Base-by-base conservation (phyloP, 2,329 filamentous ascomycete genomes). In the Ambrosiella cleistominuta region DNA sequence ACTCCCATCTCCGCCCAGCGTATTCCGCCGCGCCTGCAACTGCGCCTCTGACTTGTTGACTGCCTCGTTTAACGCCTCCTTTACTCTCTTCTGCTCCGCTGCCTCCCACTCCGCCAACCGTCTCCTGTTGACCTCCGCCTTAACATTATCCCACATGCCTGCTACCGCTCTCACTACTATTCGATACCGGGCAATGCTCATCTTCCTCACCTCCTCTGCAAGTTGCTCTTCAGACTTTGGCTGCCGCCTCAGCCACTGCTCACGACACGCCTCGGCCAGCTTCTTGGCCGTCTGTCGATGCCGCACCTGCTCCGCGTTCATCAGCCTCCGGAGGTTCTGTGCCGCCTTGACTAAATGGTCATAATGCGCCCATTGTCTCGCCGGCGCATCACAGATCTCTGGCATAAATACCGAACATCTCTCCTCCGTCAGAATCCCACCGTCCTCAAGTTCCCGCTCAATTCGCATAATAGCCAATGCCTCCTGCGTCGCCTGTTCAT, bases 291-390 rank as follows among this genome's bases (percentile, higher is more conserved):
- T 75, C n/a, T 79, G 75, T 40, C 81, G 81, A 69, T 97, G 91
- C 11, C 83, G 77, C 62, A 80, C 80, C 64, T 89, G 86, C 68
- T 98, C 93, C 59, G 81, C 79, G 2, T 83, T 70, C 71, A 97
- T 80, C 40, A 97, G 75, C 64, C 82, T 86, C 53, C 87, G 82
- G 64, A 97, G 91, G 64, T 90, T 85, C 11, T 84, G 67, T 60
- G 86, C 83, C 61, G 95, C 90, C 52, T 83, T 83, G 51, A 86
- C 75, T 57, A 97, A 76, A 66, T 97, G 87, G 66, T 97, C 90
- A 66, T 81, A 79, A 64, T 94, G 89, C n/a, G 85, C 82, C 74
- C 88, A 97, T 65, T 93, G 88, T 56, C 79, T 77, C 0, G 81
- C 79, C 0, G 86, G 86, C 64, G 94, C 86, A 59, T 87, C 82